phyloP scores from a whole-genome alignment of 179 eudicot genomes.

The Carnegiea gigantea region DNA sequence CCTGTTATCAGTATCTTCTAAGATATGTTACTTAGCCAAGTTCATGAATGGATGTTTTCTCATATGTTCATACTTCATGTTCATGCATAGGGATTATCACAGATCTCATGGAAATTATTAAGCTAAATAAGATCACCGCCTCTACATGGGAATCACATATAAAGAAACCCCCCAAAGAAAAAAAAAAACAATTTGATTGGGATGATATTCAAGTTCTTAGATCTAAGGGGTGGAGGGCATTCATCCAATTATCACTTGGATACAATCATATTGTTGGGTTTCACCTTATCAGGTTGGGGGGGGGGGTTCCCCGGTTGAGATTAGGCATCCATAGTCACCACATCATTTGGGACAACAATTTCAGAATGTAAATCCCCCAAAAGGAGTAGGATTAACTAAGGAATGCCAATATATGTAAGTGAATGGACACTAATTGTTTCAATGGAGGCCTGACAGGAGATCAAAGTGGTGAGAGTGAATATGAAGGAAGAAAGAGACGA shows the following conservation, averaged over 20 bases:
- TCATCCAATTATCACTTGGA: too few species aligned
- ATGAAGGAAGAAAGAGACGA: slow-evolving; percentile 4
- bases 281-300: neutral
- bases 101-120: neutral
- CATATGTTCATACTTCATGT: neutral
- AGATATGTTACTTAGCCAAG: neutral
- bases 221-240: too few species aligned
- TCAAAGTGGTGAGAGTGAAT: neutral
- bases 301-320: neutral
- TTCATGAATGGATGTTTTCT: neutral
- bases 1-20: neutral
- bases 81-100: neutral
- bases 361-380: neutral
- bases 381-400: neutral
- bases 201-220: too few species aligned
- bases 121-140: neutral
- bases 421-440: neutral
- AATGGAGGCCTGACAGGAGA: neutral
- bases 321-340: neutral
- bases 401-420: neutral
- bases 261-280: neutral
- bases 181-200: neutral
- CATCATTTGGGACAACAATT: neutral
- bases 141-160: neutral
- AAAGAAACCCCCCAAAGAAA: neutral